phyloP scores from a whole-genome alignment of 176 grass and related monocot species.

The Tillandsia leiboldiana region DNA sequence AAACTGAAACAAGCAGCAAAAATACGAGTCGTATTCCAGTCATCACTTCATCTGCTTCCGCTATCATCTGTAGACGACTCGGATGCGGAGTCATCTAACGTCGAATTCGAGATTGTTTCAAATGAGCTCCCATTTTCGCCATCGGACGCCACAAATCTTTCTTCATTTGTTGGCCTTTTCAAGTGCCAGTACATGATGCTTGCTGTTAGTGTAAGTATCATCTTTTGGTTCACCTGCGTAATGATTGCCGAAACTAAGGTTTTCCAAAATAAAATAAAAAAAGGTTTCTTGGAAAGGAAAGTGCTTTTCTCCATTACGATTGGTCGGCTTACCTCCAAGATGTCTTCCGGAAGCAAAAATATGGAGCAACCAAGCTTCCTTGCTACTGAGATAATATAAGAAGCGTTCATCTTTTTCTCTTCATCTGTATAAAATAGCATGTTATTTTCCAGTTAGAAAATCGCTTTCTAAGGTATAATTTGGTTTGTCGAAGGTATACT shows the following conservation, averaged over 20 bases:
- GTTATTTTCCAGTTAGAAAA: neutral
- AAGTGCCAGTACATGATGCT: slow-evolving; percentile 98
- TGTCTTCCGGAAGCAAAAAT: slow-evolving; percentile 93
- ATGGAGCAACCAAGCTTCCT: slow-evolving; percentile 98
- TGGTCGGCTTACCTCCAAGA: slow-evolving; percentile 56
- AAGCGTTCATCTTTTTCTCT: slow-evolving; percentile 98
- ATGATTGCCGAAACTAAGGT: neutral
- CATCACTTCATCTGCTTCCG: slow-evolving; percentile 29
- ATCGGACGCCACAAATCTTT: slow-evolving; percentile 38
- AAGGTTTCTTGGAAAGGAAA: neutral
- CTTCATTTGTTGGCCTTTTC: slow-evolving; percentile 44
- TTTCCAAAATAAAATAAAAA: neutral
- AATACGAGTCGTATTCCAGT: neutral
- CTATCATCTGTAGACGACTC: slow-evolving; percentile 80
- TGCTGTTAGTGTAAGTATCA: slow-evolving; percentile 85
- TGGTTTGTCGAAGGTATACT: too few relatives aligned
- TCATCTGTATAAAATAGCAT: slow-evolving; percentile 39
- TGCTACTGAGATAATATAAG: slow-evolving; percentile 89
- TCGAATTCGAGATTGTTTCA: slow-evolving; percentile 58
- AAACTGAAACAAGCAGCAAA: neutral
- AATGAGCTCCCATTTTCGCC: slow-evolving; percentile 54
- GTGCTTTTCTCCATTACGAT: neutral
- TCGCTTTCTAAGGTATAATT: neutral
- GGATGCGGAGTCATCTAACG: slow-evolving; percentile 76
- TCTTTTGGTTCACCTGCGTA: slow-evolving; percentile 90